A percentile compares a stretch with the other conserved stretches of the same genome.
phyloP scores from a whole-genome alignment of 73 alveolate genomes.

The Paramecium bursaria region DNA sequence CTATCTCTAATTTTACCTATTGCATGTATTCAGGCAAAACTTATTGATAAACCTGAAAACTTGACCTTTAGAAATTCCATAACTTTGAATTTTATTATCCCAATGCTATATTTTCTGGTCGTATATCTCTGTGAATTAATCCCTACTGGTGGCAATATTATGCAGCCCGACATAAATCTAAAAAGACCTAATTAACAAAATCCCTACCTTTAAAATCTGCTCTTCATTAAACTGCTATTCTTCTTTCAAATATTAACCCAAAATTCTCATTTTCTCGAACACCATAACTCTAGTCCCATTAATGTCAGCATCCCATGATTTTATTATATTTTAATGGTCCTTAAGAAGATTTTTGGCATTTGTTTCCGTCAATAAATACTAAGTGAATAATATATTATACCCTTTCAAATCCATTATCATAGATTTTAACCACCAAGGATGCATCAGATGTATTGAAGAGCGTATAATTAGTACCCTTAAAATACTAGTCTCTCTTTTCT shows the following conservation, averaged over 20 bases:
- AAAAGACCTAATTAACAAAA: slow-evolving; percentile 4
- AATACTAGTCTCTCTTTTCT: no score
- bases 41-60: neutral
- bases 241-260: slow-evolving; percentile 18
- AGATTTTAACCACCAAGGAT: neutral
- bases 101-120: slow-evolving; percentile 64
- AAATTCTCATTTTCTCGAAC: slow-evolving; percentile 36
- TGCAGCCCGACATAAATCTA: slow-evolving; percentile 58
- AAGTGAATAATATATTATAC: slow-evolving; percentile 16
- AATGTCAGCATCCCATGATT: slow-evolving; percentile 10
- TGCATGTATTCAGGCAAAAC: slow-evolving; percentile 32
- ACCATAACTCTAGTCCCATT: slow-evolving; percentile 2
- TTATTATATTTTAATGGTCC: slow-evolving; percentile 8
- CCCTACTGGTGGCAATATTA: slow-evolving; percentile 27
- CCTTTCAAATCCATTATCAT: slow-evolving; percentile 42
- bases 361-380: slow-evolving; percentile 35
- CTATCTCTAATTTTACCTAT: slow-evolving; percentile 51
- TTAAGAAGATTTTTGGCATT: slow-evolving; percentile 12
- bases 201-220: slow-evolving; percentile 8
- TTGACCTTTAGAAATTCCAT: slow-evolving; percentile 50
- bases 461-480: slow-evolving; percentile 25
- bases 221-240: slow-evolving; percentile 23
- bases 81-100: slow-evolving; percentile 51
- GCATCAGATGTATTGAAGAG: neutral
- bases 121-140: slow-evolving; percentile 58